These are phyloP conservation scores for Scedosporium boydii DNA, from an alignment of 2,329 filamentous ascomycete genomes.

Conservation along the genomic window DNA sequence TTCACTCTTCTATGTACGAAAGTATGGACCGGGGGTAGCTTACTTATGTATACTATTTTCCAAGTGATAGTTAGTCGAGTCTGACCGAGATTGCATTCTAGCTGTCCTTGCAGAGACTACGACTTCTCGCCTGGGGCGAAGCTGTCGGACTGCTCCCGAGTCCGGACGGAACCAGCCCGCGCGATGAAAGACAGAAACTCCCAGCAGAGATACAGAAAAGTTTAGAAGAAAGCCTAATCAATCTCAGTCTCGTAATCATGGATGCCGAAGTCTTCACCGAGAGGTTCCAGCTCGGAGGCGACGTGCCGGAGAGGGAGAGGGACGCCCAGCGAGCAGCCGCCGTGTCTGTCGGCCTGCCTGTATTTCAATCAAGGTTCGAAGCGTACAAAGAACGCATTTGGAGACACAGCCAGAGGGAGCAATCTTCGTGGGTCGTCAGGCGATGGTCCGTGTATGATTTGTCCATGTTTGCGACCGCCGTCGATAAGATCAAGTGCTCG, in stretches of 20 bases:
- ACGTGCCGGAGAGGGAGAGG: not conserved
- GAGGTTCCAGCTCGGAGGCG: not conserved
- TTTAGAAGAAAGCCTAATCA: not conserved
- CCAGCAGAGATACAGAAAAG: not conserved
- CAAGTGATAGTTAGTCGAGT: not conserved
- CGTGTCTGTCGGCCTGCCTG: not conserved
- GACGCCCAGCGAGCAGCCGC: not conserved
- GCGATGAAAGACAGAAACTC: not conserved
- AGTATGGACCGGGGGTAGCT: not conserved
- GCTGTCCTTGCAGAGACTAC: not conserved
- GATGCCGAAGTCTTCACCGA: not conserved
- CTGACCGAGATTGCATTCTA: not conserved
- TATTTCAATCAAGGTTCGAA: not conserved
- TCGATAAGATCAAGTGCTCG: not conserved
- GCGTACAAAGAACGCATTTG: not conserved
- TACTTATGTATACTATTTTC: not conserved
- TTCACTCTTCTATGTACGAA: not conserved
- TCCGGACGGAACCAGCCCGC: not conserved
- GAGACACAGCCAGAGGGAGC: not conserved
- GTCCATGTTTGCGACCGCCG: not conserved
- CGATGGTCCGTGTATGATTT: not conserved
- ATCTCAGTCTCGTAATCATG: not conserved
- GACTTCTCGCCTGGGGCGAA: not conserved
- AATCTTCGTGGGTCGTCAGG: not conserved
- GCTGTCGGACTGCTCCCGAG: not conserved